These are phyloP conservation scores for Cornus controversa DNA, from an alignment of 148 eudicot species.

Conservation along the genomic window DNA sequence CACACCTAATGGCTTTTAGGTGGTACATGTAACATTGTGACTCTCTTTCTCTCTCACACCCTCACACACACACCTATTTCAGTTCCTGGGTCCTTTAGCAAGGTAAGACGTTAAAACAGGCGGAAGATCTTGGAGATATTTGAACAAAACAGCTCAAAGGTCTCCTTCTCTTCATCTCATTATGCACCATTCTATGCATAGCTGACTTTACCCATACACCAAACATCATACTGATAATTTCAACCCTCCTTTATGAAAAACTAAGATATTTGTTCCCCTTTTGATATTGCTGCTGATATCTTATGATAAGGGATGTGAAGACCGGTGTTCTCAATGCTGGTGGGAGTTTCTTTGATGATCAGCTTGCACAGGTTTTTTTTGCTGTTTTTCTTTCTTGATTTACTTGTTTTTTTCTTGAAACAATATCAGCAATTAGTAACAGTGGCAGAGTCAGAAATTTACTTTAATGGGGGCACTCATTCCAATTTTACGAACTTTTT, in stretches of 20 bases:
- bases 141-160: slow-evolving; percentile 13
- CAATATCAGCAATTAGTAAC: too few relatives aligned
- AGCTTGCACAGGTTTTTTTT: too few relatives aligned
- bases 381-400: too few relatives aligned
- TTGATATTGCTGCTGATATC: too few relatives aligned
- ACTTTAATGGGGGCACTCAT: too few relatives aligned
- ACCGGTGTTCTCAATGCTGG: too few relatives aligned
- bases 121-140: slow-evolving; percentile 8
- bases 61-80: not conserved
- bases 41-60: not conserved
- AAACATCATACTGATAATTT: not conserved
- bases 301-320: too few relatives aligned
- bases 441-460: too few relatives aligned
- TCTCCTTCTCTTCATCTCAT: slow-evolving; percentile 9
- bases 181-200: not conserved
- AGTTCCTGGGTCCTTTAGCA: not conserved
- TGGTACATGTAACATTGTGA: not conserved
- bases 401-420: too few relatives aligned
- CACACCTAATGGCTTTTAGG: slow-evolving; percentile 24
- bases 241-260: not conserved
- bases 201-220: slow-evolving; percentile 4
- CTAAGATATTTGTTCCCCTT: too few relatives aligned
- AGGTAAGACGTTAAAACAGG: not conserved
- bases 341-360: too few relatives aligned
- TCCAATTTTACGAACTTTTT: too few relatives aligned